Conservation (phyloP, 371 early-diverging fungal species). For the Mucor saturninus region DNA sequence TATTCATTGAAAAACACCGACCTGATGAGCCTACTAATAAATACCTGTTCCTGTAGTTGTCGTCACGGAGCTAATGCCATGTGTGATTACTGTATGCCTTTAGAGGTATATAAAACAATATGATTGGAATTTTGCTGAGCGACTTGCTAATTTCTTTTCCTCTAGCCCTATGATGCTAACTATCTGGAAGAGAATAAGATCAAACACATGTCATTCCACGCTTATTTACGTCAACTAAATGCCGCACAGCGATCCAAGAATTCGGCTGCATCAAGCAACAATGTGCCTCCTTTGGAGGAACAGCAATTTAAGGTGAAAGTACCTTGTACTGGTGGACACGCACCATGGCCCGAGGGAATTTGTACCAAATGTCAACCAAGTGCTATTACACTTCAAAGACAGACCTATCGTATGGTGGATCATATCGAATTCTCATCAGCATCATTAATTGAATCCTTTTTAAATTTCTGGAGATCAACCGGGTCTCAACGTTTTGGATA, state of each 20-base stretch:
- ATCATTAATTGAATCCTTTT: constrained; percentile 85
- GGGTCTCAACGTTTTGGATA: constrained; percentile 94
- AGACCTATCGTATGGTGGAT: constrained; percentile 97
- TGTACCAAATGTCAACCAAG: constrained; percentile 98
- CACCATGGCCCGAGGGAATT: constrained; percentile 93
- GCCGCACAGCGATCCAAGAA: constrained; percentile 69
- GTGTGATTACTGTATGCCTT: constrained; percentile 98
- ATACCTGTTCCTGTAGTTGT: constrained; percentile 63
- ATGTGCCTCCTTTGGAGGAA: constrained; percentile 86
- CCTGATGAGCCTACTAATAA: neutral
- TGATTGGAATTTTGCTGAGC: neutral
- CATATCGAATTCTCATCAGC: constrained; percentile 97
- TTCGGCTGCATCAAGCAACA: constrained; percentile 43
- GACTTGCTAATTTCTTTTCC: neutral
- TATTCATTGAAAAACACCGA: neutral
- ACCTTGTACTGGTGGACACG: constrained; percentile 85
- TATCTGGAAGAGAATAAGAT: constrained; percentile 91
- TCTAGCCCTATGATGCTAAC: constrained; percentile 83
- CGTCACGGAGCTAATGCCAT: constrained; percentile 90
- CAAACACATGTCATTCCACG: constrained; percentile 97
- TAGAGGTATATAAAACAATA: constrained; percentile 63
- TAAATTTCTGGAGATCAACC: constrained; percentile 88
- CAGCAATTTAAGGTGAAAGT: constrained; percentile 77
- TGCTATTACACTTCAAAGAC: constrained; percentile 88
- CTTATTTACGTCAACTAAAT: constrained; percentile 82